Evolutionary conservation across 2,329 filamentous ascomycete species (phyloP), one percentile per base, ranked within the genome.

Genomic region (Neonectria coccinea): DNA sequence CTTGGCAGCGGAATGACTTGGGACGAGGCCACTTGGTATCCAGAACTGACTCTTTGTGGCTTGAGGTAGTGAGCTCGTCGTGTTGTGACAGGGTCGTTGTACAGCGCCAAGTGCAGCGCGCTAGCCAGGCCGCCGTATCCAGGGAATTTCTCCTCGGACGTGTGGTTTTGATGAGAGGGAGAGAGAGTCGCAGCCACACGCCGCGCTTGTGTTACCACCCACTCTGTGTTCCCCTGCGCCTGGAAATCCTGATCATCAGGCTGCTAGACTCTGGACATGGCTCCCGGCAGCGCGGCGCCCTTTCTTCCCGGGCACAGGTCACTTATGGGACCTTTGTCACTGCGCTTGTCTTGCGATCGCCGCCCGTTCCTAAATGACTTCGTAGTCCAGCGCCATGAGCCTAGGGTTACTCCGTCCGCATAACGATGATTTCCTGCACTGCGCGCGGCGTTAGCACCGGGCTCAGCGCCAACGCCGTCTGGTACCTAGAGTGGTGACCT

Each of bases 371-470:
- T 50, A 47, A 62, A 42, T 31, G 20, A 47, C 25, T 41, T 51
- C 16, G 39, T 18, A n/a, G 22, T 54, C 16, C 36, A 51, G 29
- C 33, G 44, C 33, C 58, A 48, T 44, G 29, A 42, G 45, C 20
- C 39, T 50, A 47, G 57, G 61, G 45, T 48, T 45, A 39, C 22
- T 22, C 22, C 22, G 22, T 22, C 3, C 47, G 62, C 57, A 64
- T 65, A 65, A 71, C 54, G 45, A 54, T 64, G 65, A 67, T 65
- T 71, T 66, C 59, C 68, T 60, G 58, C 59, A 52, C 61, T 68
- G 63, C 62, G 60, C 67, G 62, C 62, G 60, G 58, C 65, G 45
- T 51, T 41, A 69, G 53, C 54, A 58, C 48, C 59, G 48, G 65
- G 56, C 54, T 67, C 59, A 51, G 64, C 64, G 62, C 51, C 63